phyloP scores from a whole-genome alignment of 768 basidiomycete species.

The Kwoniella dendrophila region DNA sequence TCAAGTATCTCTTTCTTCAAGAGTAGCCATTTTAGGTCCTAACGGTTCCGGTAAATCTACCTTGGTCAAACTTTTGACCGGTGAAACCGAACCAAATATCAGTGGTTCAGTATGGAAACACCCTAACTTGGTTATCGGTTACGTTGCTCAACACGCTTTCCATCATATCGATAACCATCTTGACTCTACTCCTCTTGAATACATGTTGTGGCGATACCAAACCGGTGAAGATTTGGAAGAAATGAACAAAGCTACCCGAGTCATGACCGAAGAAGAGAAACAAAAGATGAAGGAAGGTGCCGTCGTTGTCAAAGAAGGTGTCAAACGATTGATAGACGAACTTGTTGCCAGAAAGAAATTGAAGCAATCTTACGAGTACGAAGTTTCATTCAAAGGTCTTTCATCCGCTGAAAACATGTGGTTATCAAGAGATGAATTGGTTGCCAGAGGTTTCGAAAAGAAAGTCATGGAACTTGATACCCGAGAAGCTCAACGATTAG shows the following conservation, averaged over 20 bases:
- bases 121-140: slow-evolving; percentile 98
- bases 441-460: slow-evolving; percentile 99
- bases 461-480: slow-evolving; percentile 97
- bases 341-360: slow-evolving; percentile 89
- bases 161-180: slow-evolving; percentile 98
- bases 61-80: slow-evolving; percentile 93
- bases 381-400: slow-evolving; percentile 91
- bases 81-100: slow-evolving; percentile 94
- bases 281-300: slow-evolving; percentile 97
- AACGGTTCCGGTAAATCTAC: slow-evolving; percentile 98
- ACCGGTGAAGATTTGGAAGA: slow-evolving; percentile 98
- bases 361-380: slow-evolving; percentile 99
- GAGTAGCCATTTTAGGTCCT: slow-evolving; percentile 96
- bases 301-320: slow-evolving; percentile 81
- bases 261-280: slow-evolving; percentile 81
- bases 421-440: slow-evolving; percentile 91
- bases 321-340: slow-evolving; percentile 94
- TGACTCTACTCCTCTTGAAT: slow-evolving; percentile 97
- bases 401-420: slow-evolving; percentile 98
- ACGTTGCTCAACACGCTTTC: slow-evolving; percentile 99
- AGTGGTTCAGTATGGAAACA: slow-evolving; percentile 99
- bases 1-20: slow-evolving; percentile 95
- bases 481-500: slow-evolving; percentile 93
- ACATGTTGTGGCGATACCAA: slow-evolving; percentile 99
- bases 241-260: slow-evolving; percentile 85